These are phyloP conservation scores for Trametes sp. DNA, from an alignment of 1,284 basidiomycete genomes.

Conservation along the genomic window DNA sequence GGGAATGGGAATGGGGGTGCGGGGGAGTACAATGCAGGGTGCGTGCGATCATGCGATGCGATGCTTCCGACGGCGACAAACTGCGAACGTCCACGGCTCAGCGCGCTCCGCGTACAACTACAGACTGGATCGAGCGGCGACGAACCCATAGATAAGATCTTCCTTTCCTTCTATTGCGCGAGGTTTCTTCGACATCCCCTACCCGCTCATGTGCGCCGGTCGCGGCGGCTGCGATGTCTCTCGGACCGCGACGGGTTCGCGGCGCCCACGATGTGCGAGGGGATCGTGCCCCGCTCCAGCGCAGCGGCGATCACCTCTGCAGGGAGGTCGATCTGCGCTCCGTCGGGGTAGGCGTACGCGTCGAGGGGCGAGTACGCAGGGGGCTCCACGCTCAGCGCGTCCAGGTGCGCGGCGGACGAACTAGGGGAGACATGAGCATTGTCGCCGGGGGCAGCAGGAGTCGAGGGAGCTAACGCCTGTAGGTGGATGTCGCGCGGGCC, in stretches of 20 bases:
- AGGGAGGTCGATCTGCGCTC: slow-evolving; percentile 83
- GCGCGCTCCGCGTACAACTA: slow-evolving; percentile 31
- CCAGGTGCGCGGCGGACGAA: slow-evolving; percentile 28
- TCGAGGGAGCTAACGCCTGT: slow-evolving; percentile 63
- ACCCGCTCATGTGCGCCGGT: slow-evolving; percentile 45
- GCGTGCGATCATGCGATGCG: slow-evolving; percentile 29
- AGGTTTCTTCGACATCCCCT: neutral
- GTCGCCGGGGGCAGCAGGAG: slow-evolving; percentile 23
- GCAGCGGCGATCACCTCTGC: slow-evolving; percentile 85
- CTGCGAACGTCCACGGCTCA: slow-evolving; percentile 32
- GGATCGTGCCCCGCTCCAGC: slow-evolving; percentile 70
- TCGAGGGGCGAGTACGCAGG: slow-evolving; percentile 86
- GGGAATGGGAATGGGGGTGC: slow-evolving; percentile 7
- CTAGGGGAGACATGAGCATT: slow-evolving; percentile 31
- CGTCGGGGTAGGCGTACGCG: slow-evolving; percentile 79
- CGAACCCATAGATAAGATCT: slow-evolving; percentile 25
- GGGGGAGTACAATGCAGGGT: slow-evolving; percentile 32
- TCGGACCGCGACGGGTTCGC: slow-evolving; percentile 55
- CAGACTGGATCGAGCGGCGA: slow-evolving; percentile 33
- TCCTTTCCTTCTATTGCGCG: slow-evolving; percentile 11
- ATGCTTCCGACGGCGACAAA: slow-evolving; percentile 22
- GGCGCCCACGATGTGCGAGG: slow-evolving; percentile 58
- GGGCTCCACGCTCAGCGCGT: slow-evolving; percentile 54
- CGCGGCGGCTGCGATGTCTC: slow-evolving; percentile 61
- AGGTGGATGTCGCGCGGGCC: slow-evolving; percentile 80